These are phyloP conservation scores for Torulaspora franciscae DNA, from an alignment of 805 yeast species.

Conservation along the genomic window DNA sequence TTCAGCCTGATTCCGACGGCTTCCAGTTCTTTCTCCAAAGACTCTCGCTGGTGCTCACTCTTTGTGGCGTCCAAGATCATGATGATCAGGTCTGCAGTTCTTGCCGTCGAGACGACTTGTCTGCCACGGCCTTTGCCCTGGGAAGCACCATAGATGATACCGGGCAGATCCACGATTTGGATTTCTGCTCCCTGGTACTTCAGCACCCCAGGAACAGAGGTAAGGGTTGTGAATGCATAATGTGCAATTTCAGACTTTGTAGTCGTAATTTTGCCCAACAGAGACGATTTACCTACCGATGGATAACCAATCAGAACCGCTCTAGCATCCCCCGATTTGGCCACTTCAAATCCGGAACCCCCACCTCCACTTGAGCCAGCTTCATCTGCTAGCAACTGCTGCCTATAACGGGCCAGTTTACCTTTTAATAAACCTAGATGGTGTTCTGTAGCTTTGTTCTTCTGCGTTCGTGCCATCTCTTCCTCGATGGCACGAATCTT, in stretches of 20 bases:
- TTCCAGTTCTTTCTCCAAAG: conserved; percentile 84
- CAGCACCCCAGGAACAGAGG: conserved; percentile 93
- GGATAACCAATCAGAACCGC: conserved; percentile 96
- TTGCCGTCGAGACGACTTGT: conserved; percentile 93
- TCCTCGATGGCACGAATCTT: conserved; percentile 86
- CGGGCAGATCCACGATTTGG: conserved; percentile 96
- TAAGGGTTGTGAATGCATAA: conserved; percentile 91
- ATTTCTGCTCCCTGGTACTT: conserved; percentile 96
- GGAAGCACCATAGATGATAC: conserved; percentile 93
- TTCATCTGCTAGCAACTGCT: conserved; percentile 87
- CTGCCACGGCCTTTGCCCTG: conserved; percentile 98
- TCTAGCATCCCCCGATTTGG: conserved; percentile 94
- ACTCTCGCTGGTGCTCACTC: conserved; percentile 80
- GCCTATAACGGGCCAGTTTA: conserved; percentile 84
- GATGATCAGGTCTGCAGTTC: conserved; percentile 85
- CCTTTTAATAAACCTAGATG: conserved; percentile 93
- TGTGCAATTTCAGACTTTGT: conserved; percentile 94
- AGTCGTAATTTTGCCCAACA: conserved; percentile 81
- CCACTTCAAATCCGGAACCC: conserved; percentile 89
- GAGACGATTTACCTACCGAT: conserved; percentile 93
- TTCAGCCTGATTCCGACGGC: conserved; percentile 90
- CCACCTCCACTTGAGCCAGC: conserved; percentile 64
- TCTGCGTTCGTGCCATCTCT: conserved; percentile 92
- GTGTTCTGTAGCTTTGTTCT: conserved; percentile 96
- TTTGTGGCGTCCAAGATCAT: conserved; percentile 97